These are phyloP conservation scores for Boehmeria nivea DNA, from an alignment of 306 rosid genomes.

Conservation along the genomic window DNA sequence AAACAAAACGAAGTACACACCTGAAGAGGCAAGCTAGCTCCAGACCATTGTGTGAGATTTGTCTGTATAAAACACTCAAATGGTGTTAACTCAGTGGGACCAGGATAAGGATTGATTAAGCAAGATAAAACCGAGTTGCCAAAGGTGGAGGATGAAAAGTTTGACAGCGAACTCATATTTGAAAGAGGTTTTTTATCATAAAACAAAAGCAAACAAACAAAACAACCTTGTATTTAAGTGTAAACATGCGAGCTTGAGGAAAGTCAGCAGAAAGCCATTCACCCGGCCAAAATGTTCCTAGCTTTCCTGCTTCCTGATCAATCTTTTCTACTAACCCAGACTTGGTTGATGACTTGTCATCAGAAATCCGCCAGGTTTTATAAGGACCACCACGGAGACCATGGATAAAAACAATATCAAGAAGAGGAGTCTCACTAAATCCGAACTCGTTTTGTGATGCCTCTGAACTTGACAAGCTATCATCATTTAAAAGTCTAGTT, in stretches of 20 bases:
- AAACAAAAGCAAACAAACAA: slow-evolving; percentile 26
- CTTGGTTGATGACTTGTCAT: slow-evolving; percentile 74
- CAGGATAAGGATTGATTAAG: slow-evolving; percentile 1
- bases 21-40: slow-evolving; percentile 98
- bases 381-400: slow-evolving; percentile 94
- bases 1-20: slow-evolving; percentile 35
- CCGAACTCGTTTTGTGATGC: slow-evolving; percentile 26
- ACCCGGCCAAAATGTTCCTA: slow-evolving; percentile 96
- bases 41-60: slow-evolving; percentile 94
- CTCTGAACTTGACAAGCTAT: slow-evolving; percentile 29
- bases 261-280: slow-evolving; percentile 96
- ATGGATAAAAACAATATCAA: slow-evolving; percentile 87
- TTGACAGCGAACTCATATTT: neutral
- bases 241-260: slow-evolving; percentile 78
- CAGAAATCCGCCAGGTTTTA: slow-evolving; percentile 93
- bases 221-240: slow-evolving; percentile 95
- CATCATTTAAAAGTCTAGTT: slow-evolving; percentile 28
- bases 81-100: slow-evolving; percentile 30
- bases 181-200: neutral
- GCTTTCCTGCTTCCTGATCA: slow-evolving; percentile 95
- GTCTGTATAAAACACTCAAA: slow-evolving; percentile 52
- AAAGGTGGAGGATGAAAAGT: neutral
- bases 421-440: slow-evolving; percentile 34
- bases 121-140: slow-evolving; percentile 10
- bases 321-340: slow-evolving; percentile 89